Conservation (phyloP, 805 yeast species). For the Cyberlindnera maclurae region DNA sequence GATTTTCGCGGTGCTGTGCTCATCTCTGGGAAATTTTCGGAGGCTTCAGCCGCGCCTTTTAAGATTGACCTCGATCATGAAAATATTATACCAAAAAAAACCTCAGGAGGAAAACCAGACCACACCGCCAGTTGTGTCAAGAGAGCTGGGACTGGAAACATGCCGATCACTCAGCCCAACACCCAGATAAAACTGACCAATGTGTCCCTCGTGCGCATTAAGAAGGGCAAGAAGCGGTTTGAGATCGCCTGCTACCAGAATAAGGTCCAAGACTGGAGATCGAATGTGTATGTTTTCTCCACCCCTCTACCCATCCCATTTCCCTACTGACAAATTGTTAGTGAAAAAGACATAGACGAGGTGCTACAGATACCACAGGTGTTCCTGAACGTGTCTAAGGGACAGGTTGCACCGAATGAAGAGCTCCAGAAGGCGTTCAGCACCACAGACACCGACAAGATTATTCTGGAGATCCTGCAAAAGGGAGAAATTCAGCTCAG, state of each 20-base stretch:
- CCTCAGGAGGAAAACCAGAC: too few relatives aligned
- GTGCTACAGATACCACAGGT: constrained; percentile 95
- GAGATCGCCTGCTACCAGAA: constrained; percentile 96
- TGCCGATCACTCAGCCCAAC: constrained; percentile 79
- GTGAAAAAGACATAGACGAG: constrained; percentile 88
- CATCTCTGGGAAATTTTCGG: too few relatives aligned
- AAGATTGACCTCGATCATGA: too few relatives aligned
- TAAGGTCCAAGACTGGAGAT: constrained; percentile 92
- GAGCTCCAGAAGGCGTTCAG: constrained; percentile 72
- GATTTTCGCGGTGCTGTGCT: too few relatives aligned
- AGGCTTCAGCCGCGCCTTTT: too few relatives aligned
- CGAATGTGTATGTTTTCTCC: constrained; percentile 40
- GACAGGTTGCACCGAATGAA: constrained; percentile 84
- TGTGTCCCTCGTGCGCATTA: constrained; percentile 87
- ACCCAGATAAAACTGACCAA: constrained; percentile 88
- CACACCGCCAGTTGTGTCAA: background rate
- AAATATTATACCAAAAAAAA: constrained; percentile 1
- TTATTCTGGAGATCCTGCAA: constrained; percentile 72
- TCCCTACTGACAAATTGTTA: constrained; percentile 10
- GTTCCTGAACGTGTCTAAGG: constrained; percentile 87
- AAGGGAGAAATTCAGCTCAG: constrained; percentile 94
- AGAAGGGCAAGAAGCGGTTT: constrained; percentile 84
- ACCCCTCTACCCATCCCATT: constrained; percentile 9
- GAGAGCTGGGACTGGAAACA: constrained; percentile 11
- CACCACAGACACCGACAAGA: constrained; percentile 63